Evolutionary conservation across 306 rosid genomes (phyloP), one percentile per base, ranked within the genome.

Genomic region (Trifolium fragiferum): DNA sequence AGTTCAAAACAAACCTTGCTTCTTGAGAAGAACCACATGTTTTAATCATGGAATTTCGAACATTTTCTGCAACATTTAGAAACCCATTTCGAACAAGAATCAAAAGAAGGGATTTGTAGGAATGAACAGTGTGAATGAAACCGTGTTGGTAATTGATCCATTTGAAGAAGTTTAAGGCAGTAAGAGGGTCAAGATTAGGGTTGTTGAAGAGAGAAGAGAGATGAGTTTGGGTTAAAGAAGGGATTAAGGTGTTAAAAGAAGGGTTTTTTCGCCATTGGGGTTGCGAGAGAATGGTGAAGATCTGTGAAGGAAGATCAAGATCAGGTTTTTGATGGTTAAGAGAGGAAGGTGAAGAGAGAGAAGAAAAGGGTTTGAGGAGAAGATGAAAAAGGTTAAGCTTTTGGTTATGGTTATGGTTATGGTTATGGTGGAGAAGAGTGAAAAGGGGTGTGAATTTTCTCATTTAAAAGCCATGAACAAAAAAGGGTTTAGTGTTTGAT

Each of bases 191-290:
- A 27, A 81, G 92, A 72, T 84, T 71, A 80, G 82, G 89, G 57
- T 74, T 8, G 55, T 76, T 8, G 79, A 90, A 78, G 74, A 92
- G 82, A 10, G 88, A 55, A 20, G 89, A 84, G 62, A 92, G 83
- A 64, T 80, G 88, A 30, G 88, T 50, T 1, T 92, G 82, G 73
- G 91, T 78, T 13, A 92, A 68, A 51, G 79, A 78, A 1, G 96
- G 90, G 81, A 84, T 53, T 6, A 90, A 53, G 40, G 68, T 54
- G 4, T 82, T 53, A 10, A 90, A 74, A 10, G 88, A 82, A 19
- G 95, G 90, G 21, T 90, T 74, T 51, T 76, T 81, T 46, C 74
- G 87, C 96, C 98, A 90, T 70, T 86, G 76, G 8, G 95, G 93
- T 14, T 59, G 82, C 25, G 88, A 83, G 44, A 92, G 87, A 35